Base-by-base conservation (phyloP, 2,329 filamentous ascomycete genomes). In the Cercospora citrullina region DNA sequence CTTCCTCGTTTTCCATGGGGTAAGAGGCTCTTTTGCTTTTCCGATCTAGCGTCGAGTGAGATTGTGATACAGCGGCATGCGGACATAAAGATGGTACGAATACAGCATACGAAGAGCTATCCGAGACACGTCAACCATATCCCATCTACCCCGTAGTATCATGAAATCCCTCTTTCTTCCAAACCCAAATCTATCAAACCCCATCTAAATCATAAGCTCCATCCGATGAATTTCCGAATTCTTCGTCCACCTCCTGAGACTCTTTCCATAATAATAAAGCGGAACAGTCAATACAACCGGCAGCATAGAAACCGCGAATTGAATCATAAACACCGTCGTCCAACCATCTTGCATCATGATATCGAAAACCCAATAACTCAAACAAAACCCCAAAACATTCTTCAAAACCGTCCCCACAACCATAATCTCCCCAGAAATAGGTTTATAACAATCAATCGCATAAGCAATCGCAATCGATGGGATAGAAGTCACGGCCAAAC, bases 371-470 rank as follows among this genome's bases (percentile, higher is more conserved):
- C 80, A 81, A 64, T 81, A 81, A 62, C 76, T 78, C 23, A 80
- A 76, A 58, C 79, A 81, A 70, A 82, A 83, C 1, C 77, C 81
- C 31, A 81, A 79, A 30, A 81, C 79, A 67, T 82, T 83, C 72
- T 83, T 83, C 65, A 81, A 75, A 4, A 83, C 80, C 0, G 80
- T 83, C 0, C 78, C 79, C 5, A 81, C 78, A 1, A 82, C 80
- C 78, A 83, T 82, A 61, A 83, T 81, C 71, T 83, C 81, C 0
- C 81, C 82, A 1, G 80, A 79, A 31, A 83, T 80, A 2, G 81
- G 80, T 69, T 82, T 83, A 76, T 83, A 83, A 72, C 79, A 82
- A 63, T 83, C 82, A 60, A 83, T 78, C 3, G 81, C 80, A 64
- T 83, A 84, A 1, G 81, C 80, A 39, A 82, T 79, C 8, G 76